These are phyloP conservation scores for Kitagawia praeruptora DNA, from an alignment of 129 eudicot genomes.

Conservation along the genomic window DNA sequence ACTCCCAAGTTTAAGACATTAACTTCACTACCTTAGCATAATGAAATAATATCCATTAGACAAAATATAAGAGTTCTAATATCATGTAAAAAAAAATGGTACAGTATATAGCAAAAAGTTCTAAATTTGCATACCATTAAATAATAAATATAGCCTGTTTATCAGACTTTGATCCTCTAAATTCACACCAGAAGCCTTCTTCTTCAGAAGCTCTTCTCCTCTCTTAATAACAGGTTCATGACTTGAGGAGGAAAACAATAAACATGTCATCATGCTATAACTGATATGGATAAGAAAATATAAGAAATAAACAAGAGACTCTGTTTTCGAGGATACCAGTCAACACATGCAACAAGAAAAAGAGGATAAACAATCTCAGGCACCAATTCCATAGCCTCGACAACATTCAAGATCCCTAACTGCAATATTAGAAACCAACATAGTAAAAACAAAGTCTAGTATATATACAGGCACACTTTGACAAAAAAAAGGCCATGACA, in stretches of 20 bases:
- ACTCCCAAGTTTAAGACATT: conserved; percentile 3
- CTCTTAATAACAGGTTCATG: conserved; percentile 75
- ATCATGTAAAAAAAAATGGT: not conserved
- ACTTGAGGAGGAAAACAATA: conserved; percentile 35
- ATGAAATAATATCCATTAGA: not conserved
- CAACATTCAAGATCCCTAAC: conserved; percentile 75
- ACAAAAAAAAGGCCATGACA: not conserved
- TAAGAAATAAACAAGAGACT: not conserved
- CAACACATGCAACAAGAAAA: conserved; percentile 80
- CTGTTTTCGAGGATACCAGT: conserved; percentile 39
- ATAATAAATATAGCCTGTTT: conserved; percentile 56
- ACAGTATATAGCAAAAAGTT: not conserved
- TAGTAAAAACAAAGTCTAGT: not conserved
- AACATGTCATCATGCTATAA: conserved; percentile 13
- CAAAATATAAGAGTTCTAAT: not conserved
- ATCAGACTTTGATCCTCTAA: conserved; percentile 70
- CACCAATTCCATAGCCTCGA: conserved; percentile 62
- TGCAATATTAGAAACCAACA: conserved; percentile 20
- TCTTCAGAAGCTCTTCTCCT: conserved; percentile 91
- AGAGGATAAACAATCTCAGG: conserved; percentile 75
- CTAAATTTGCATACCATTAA: conserved; percentile 57
- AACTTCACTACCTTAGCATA: not conserved
- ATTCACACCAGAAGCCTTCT: conserved; percentile 68
- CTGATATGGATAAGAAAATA: conserved; percentile 7
- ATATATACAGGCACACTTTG: conserved; percentile 4